Percentiles rank a stretch among this genome's conserved stretches.
Evolutionary conservation across 169 alveolate genomes (phyloP).

Genomic region (Eimeria sp.): DNA sequence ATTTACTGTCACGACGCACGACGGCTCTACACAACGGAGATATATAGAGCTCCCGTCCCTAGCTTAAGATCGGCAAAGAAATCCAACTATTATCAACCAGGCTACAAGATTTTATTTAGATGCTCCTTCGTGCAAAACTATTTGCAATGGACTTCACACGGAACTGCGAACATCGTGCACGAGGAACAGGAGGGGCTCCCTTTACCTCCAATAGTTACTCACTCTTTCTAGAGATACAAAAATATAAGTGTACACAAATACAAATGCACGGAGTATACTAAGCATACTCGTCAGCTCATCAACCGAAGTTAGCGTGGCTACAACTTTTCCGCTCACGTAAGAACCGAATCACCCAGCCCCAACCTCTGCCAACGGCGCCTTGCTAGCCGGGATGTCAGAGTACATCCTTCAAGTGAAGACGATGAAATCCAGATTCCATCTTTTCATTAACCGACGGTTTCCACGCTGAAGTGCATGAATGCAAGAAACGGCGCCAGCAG

Average conservation of each 20-base stretch:
- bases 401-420: not conserved
- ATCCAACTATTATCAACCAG: not conserved
- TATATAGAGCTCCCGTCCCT: not conserved
- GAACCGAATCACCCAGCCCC: conserved; percentile 4
- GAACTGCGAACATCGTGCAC: not conserved
- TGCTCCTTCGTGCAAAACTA: not conserved
- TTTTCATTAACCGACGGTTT: not conserved
- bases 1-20: not conserved
- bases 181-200: not conserved
- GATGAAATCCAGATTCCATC: too few species aligned
- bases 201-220: not conserved
- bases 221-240: not conserved
- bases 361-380: not conserved
- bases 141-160: not conserved
- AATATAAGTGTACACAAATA: not conserved
- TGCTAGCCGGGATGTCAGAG: not conserved
- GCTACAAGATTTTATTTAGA: not conserved
- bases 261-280: not conserved
- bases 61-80: not conserved
- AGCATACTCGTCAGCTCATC: not conserved
- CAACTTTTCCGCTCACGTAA: not conserved
- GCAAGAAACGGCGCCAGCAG: not conserved
- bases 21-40: not conserved
- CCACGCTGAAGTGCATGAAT: not conserved
- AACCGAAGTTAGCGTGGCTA: not conserved